These are phyloP conservation scores for Amoebophrya sp. DNA, from an alignment of 169 alveolate species.

Conservation along the genomic window DNA sequence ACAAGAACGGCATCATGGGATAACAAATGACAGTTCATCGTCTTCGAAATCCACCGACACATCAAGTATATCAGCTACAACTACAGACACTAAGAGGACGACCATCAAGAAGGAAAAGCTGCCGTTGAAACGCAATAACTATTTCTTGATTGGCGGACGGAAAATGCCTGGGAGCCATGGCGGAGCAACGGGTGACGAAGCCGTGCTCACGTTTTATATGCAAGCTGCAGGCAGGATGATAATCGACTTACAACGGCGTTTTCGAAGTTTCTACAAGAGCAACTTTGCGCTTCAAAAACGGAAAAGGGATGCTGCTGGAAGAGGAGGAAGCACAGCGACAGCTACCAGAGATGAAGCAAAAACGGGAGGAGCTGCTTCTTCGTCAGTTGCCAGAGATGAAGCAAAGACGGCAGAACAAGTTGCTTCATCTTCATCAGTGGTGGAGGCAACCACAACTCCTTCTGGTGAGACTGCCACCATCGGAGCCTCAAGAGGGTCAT, in stretches of 20 bases:
- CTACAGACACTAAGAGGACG: too few species aligned
- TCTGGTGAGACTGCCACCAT: too few species aligned
- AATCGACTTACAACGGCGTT: not conserved
- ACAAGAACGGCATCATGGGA: too few species aligned
- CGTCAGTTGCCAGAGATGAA: not conserved
- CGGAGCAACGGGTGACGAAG: not conserved
- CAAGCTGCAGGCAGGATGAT: not conserved
- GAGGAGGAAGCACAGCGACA: not conserved
- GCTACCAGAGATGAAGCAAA: not conserved
- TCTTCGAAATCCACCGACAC: too few species aligned
- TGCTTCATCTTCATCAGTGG: too few species aligned
- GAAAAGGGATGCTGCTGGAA: not conserved
- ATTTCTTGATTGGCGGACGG: not conserved
- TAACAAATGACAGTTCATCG: too few species aligned
- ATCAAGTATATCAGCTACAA: too few species aligned
- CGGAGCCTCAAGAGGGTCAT: too few species aligned
- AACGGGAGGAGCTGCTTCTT: too few species aligned
- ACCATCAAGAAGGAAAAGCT: not conserved
- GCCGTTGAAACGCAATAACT: slow-evolving; percentile 9
- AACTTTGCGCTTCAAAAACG: not conserved
- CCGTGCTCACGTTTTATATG: not conserved
- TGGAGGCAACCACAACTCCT: too few species aligned
- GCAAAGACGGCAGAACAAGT: too few species aligned
- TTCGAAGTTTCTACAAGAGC: not conserved
- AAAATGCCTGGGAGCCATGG: not conserved